phyloP scores from a whole-genome alignment of 192 early-diverging fungal species.

The Coemansia asiatica region DNA sequence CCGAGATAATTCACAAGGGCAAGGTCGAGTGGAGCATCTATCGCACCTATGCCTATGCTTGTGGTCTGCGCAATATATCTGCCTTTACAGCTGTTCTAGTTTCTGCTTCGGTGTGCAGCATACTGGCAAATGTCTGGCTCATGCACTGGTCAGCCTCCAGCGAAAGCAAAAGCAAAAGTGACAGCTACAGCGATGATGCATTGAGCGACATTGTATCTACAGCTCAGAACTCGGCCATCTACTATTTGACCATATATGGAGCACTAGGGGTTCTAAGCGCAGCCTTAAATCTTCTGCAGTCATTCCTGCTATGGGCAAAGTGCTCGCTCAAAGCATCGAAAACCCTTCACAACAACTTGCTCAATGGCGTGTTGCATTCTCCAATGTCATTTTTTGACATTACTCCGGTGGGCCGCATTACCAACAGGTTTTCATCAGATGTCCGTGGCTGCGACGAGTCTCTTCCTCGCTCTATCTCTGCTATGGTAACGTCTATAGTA shows the following conservation, averaged over 20 bases:
- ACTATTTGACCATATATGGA: slow-evolving; percentile 79
- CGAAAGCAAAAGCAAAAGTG: slow-evolving; percentile 37
- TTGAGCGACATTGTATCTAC: neutral
- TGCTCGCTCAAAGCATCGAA: slow-evolving; percentile 71
- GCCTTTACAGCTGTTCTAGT: slow-evolving; percentile 64
- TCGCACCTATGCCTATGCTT: slow-evolving; percentile 74
- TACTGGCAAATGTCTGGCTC: slow-evolving; percentile 67
- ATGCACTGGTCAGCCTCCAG: slow-evolving; percentile 73
- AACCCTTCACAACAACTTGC: slow-evolving; percentile 49
- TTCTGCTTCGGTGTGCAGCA: slow-evolving; percentile 57
- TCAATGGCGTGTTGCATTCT: slow-evolving; percentile 67
- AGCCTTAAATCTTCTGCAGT: slow-evolving; percentile 71
- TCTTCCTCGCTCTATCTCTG: slow-evolving; percentile 60
- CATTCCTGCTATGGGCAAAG: slow-evolving; percentile 77
- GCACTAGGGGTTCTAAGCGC: slow-evolving; percentile 72
- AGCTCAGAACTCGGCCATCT: slow-evolving; percentile 57
- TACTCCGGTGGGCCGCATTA: slow-evolving; percentile 73
- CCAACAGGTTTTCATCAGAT: slow-evolving; percentile 76
- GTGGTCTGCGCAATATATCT: slow-evolving; percentile 60
- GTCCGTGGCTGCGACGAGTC: slow-evolving; percentile 60
- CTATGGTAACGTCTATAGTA: slow-evolving; percentile 61
- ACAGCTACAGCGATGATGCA: too few relatives aligned
- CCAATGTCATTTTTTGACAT: slow-evolving; percentile 79
- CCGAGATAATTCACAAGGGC: slow-evolving; percentile 83
- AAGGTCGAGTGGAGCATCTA: slow-evolving; percentile 82